Percentiles rank a stretch among this genome's conserved stretches.
Evolutionary conservation across 176 grass and related monocot species (phyloP).

Genomic region (bread wheat (Triticum aestivum)): DNA sequence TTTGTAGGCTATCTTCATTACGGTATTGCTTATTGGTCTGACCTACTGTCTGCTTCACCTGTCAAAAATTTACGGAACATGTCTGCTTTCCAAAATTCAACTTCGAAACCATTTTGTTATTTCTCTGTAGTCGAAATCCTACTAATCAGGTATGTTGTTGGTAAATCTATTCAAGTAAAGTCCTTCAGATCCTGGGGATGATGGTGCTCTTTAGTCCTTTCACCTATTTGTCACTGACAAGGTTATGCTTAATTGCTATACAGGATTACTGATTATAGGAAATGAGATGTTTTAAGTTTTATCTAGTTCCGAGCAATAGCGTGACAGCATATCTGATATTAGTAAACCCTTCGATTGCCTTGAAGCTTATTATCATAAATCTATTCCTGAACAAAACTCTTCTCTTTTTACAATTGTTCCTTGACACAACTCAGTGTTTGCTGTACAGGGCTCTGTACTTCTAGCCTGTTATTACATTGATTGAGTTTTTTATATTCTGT

Average conservation of each 20-base stretch:
- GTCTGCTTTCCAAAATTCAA: not conserved
- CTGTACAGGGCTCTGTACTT: not conserved
- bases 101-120: not conserved
- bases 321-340: not conserved
- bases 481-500: not conserved
- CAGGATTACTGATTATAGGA: not conserved
- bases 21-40: not conserved
- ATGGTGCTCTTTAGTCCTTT: not conserved
- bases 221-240: not conserved
- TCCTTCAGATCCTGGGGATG: not conserved
- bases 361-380: not conserved
- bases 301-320: not conserved
- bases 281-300: not conserved
- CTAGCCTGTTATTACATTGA: not conserved
- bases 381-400: not conserved
- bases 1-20: not conserved
- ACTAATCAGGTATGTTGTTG: not conserved
- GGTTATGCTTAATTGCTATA: not conserved
- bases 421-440: not conserved
- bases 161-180: not conserved
- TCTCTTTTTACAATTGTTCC: not conserved
- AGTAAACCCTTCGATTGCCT: not conserved
- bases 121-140: not conserved
- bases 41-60: not conserved
- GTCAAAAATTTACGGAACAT: not conserved